Evolutionary conservation across 441 rosid species (phyloP), one percentile per base, ranked within the genome.

Genomic region (Gossypium schwendimanii): DNA sequence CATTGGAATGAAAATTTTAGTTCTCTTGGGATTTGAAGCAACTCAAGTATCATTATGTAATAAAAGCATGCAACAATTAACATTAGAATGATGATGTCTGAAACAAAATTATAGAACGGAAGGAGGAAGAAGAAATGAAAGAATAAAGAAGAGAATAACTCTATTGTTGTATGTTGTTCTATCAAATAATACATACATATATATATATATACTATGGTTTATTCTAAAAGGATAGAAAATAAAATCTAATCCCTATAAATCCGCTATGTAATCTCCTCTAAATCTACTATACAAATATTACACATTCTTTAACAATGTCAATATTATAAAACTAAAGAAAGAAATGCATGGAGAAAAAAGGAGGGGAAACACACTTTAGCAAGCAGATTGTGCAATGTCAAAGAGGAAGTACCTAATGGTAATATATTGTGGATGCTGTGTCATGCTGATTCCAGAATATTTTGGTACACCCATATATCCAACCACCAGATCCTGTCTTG

Each of bases 381-480:
- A 14, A 70, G 52, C 68, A 52, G 17, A 44, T 36, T 50, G 68
- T 72, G 23, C 45, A 54, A 49, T n/a, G 45, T n/a, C 68, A 54
- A 18, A 55, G 47, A 20, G 12, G 15, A 45, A 14, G 74, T 78
- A 90, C 98, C 98, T 90, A 71, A 90, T 90, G 69, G 98, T 90
- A 73, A 92, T 82, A 79, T 94, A 92, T 73, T 94, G 98, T 12
- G 96, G 98, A 86, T 94, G 98, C 63, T 92, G 87, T 70, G 92
- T 89, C 98, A 90, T 92, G 88, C 89, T 86, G 76, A 90, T 31
- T 75, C 97, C 93, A 69, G 89, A 66, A 84, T 90, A 94, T 80
- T 92, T 94, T 0, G 98, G 98, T 65, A 94, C 98, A 73, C 97
- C 97, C 98, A 94, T 94, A 63, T 94, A 94, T 59, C 98, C 98